Conservation (phyloP, 2,329 filamentous ascomycete species). For the Graphiopsis chlorocephala region DNA sequence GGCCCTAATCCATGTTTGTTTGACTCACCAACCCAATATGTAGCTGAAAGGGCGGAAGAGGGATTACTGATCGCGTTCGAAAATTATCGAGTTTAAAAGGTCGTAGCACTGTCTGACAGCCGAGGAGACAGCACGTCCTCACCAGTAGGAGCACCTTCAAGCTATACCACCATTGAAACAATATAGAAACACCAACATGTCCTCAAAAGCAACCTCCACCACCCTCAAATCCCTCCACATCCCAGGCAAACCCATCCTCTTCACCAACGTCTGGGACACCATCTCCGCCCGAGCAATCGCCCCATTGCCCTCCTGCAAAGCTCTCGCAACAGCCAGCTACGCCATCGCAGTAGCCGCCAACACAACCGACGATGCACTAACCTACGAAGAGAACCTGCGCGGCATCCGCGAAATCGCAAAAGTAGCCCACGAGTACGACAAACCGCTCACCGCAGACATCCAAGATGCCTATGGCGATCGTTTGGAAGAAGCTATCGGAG, state of each 20-base stretch:
- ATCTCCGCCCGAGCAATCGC: constrained; percentile 48
- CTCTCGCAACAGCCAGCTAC: constrained; percentile 40
- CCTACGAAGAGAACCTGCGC: constrained; percentile 51
- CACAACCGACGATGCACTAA: constrained; percentile 42
- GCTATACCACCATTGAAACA: no score
- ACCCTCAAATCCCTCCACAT: constrained; percentile 44
- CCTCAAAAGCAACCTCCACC: constrained; percentile 16
- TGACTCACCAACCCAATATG: constrained; percentile 4
- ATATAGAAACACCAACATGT: neutral
- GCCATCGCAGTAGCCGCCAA: constrained; percentile 35
- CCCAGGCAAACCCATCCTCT: constrained; percentile 51
- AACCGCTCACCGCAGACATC: constrained; percentile 57
- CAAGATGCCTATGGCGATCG: constrained; percentile 55
- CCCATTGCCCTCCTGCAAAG: constrained; percentile 42
- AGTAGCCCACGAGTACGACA: constrained; percentile 39
- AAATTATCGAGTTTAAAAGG: neutral
- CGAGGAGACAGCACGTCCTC: neutral
- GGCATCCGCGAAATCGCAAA: constrained; percentile 47
- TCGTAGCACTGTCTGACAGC: neutral
- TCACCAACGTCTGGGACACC: constrained; percentile 57
- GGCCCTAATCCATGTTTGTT: neutral
- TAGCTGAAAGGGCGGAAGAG: neutral
- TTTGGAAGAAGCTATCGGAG: constrained; percentile 41
- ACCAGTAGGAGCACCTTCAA: neutral
- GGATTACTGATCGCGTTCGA: neutral